Evolutionary conservation across 164 flowering plant species (phyloP).

Genomic region (Berberis vulgaris): DNA sequence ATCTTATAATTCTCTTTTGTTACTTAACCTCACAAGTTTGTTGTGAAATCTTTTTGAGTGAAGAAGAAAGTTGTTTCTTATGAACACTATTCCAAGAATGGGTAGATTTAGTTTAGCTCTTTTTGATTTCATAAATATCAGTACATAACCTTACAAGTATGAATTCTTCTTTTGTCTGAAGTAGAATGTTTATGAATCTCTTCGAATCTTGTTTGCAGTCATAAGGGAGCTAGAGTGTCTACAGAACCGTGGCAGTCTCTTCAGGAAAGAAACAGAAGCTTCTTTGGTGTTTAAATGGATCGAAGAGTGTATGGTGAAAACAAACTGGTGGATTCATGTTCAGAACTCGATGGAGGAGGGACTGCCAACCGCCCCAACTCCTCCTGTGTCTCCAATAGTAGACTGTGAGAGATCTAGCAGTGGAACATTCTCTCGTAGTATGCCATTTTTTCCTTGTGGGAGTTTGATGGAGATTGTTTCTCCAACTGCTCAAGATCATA

Average conservation of each 20-base stretch:
- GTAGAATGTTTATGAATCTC: too few species aligned
- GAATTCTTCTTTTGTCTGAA: too few species aligned
- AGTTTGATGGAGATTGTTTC: slow-evolving; percentile 40
- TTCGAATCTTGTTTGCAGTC: slow-evolving; percentile 30
- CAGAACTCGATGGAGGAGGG: slow-evolving; percentile 61
- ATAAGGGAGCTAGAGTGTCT: slow-evolving; percentile 66
- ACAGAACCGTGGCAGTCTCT: slow-evolving; percentile 42
- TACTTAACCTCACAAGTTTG: too few species aligned
- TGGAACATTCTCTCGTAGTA: slow-evolving; percentile 14
- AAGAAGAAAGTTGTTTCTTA: too few species aligned
- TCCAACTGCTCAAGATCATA: slow-evolving; percentile 72
- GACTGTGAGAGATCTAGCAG: slow-evolving; percentile 22
- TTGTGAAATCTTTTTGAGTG: too few species aligned
- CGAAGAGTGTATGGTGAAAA: slow-evolving; percentile 58
- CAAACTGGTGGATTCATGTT: slow-evolving; percentile 83
- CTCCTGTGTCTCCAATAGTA: slow-evolving; percentile 57
- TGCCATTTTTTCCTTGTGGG: slow-evolving; percentile 25
- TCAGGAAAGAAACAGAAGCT: slow-evolving; percentile 44
- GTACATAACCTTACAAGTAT: too few species aligned
- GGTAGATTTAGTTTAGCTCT: too few species aligned
- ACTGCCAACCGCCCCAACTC: slow-evolving; percentile 54
- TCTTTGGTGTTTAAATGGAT: slow-evolving; percentile 68
- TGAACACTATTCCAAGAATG: too few species aligned
- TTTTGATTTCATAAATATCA: too few species aligned
- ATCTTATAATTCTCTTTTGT: too few species aligned